Base-by-base conservation (phyloP, 1,284 basidiomycete species). In the Tilletia setariae region DNA sequence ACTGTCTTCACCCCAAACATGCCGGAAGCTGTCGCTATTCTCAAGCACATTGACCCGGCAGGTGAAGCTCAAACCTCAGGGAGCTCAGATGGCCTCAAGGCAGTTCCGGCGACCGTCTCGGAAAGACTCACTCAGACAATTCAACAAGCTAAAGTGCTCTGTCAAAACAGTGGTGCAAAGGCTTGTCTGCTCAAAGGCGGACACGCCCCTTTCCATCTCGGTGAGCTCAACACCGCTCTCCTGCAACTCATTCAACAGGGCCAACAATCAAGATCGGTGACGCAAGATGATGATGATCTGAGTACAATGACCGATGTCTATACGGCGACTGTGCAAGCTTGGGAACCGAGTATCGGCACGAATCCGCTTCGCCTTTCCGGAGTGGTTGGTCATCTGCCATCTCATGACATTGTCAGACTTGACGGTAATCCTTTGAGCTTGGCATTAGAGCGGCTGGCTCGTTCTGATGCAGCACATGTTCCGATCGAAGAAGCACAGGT, bases 121-220 rank as follows among this genome's bases (percentile, higher is more conserved):
- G 35, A 40, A 40, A 40, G 35, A 40, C 32, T 16, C 16, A 11
- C 28, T 19, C 49, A 42, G 23, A 15, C 28, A 43, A 32, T 25
- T 35, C 43, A 11, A 21, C 21, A 59, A 40, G 35, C 35, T 11
- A 40, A 40, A 11, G 35, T 40, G 35, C 67, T 87, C 0, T 69
- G 74, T 2, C 51, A 69, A 0, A 70, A 67, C 0, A 76, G 83
- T 28, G 89, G 89, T 0, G 83, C 87, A 0, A 80, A 84, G 2
- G 88, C 88, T 0, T 89, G 93, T 0, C 86, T 97, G 1, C 83
- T 97, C 70, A 98, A 97, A 80, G 94, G 94, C 8, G 94, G 94
- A 0, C 94, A 97, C 79, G 78, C 91, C 2, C 61, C 70, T n/a
- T 64, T 77, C 28, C 7, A n/a, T 13, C 51, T 40, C 35, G 35